Evolutionary conservation across 2,329 filamentous ascomycete species (phyloP).

Genomic region (Penicillium capsulatum): DNA sequence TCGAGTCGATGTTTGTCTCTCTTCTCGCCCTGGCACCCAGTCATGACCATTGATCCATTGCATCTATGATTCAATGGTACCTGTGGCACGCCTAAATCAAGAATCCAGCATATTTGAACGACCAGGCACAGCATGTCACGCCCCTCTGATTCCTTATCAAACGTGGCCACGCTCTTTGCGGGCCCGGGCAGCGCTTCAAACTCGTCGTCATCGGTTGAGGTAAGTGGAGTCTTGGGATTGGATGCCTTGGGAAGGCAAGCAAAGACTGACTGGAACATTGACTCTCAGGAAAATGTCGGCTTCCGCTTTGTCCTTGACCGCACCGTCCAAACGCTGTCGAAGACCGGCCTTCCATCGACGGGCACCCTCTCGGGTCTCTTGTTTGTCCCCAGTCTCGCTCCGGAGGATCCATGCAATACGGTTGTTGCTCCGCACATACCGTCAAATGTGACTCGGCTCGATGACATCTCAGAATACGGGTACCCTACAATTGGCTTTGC

Average conservation of each 20-base stretch:
- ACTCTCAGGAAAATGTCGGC: conserved; percentile 27
- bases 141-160: conserved; percentile 26
- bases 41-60: conserved; percentile 4
- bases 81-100: conserved; percentile 1
- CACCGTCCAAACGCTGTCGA: conserved; percentile 73
- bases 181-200: conserved; percentile 32
- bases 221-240: conserved; percentile 22
- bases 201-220: conserved; percentile 33
- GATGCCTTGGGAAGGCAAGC: conserved; percentile 2
- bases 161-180: conserved; percentile 35
- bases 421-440: conserved; percentile 65
- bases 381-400: conserved; percentile 70
- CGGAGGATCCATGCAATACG: conserved; percentile 58
- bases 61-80: conserved; percentile 3
- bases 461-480: conserved; percentile 61
- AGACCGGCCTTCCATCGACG: conserved; percentile 58
- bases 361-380: conserved; percentile 70
- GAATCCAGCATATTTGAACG: conserved; percentile 6
- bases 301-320: conserved; percentile 38
- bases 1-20: neutral
- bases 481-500: conserved; percentile 77
- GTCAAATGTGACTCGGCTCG: conserved; percentile 65
- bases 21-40: conserved; percentile 1
- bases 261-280: conserved; percentile 1
- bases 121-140: conserved; percentile 11